Conservation (phyloP, 805 yeast species). For the Cyberlindnera misumaiensis region DNA sequence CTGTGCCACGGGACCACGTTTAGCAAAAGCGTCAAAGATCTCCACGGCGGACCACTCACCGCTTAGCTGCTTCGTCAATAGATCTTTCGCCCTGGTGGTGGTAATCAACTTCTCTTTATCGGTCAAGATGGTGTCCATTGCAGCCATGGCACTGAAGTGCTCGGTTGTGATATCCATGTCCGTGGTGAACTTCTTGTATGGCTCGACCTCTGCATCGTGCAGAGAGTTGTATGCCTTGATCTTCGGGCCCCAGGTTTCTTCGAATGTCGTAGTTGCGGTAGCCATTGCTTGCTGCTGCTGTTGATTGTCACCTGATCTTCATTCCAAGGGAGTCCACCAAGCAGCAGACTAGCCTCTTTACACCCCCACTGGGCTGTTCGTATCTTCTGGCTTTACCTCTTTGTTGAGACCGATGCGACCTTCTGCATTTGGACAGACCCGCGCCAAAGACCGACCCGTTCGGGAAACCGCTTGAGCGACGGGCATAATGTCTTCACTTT, state of each 20-base stretch:
- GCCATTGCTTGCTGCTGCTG: no score
- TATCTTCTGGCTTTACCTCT: no score
- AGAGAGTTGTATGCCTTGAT: conserved; percentile 15
- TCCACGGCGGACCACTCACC: conserved; percentile 33
- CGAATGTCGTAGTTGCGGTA: conserved; percentile 8
- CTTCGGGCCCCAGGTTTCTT: conserved; percentile 17
- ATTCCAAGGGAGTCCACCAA: no score
- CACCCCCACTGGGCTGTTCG: no score
- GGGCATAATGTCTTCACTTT: no score
- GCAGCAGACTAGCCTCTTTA: no score
- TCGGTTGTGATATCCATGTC: conserved; percentile 14
- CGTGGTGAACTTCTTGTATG: conserved; percentile 12
- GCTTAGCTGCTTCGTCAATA: conserved; percentile 15
- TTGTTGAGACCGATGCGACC: no score
- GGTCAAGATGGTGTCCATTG: conserved; percentile 10
- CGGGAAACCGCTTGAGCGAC: no score
- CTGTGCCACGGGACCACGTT: conserved; percentile 52
- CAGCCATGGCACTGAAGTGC: conserved; percentile 20
- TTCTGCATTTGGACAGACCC: no score
- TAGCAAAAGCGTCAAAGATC: conserved; percentile 47
- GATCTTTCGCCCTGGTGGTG: conserved; percentile 10
- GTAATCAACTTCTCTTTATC: conserved; percentile 19
- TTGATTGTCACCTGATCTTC: no score
- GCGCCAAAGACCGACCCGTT: no score
- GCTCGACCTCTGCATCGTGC: conserved; percentile 15